phyloP scores from a whole-genome alignment of 352 stramenopile species.

The Phytophthora litchii region DNA sequence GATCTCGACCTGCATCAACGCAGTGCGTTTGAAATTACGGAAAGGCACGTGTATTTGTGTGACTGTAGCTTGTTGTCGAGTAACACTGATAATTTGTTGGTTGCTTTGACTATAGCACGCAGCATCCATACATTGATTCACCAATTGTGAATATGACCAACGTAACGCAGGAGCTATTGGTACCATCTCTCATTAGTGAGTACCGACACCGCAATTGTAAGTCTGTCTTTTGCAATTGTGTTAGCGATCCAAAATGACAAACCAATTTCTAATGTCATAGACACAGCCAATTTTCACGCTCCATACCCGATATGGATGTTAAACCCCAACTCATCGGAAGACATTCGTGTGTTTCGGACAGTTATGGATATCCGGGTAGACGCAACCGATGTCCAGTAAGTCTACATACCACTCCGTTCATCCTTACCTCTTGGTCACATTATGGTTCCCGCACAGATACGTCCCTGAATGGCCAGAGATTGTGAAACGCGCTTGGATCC shows the following conservation, averaged over 20 bases:
- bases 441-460: conserved; percentile 42
- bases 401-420: background rate
- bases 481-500: conserved; percentile 71
- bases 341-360: conserved; percentile 36
- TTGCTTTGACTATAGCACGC: conserved; percentile 24
- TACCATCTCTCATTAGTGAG: conserved; percentile 39
- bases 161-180: conserved; percentile 40
- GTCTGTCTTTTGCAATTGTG: conserved; percentile 7
- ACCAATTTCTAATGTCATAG: conserved; percentile 18
- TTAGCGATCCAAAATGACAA: background rate
- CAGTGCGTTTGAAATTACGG: conserved; percentile 46
- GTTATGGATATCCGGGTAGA: conserved; percentile 54
- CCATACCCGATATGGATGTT: conserved; percentile 51
- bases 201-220: conserved; percentile 62
- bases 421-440: background rate
- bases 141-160: conserved; percentile 54
- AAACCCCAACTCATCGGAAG: conserved; percentile 18
- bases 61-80: background rate
- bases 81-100: background rate
- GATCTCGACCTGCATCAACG: conserved; percentile 66
- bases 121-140: conserved; percentile 40
- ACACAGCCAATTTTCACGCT: conserved; percentile 42
- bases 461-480: conserved; percentile 61
- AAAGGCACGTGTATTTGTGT: conserved; percentile 34
- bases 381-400: conserved; percentile 40